Evolutionary conservation across 2,329 filamentous ascomycete species (phyloP).

Genomic region (Aspergillus proliferans): DNA sequence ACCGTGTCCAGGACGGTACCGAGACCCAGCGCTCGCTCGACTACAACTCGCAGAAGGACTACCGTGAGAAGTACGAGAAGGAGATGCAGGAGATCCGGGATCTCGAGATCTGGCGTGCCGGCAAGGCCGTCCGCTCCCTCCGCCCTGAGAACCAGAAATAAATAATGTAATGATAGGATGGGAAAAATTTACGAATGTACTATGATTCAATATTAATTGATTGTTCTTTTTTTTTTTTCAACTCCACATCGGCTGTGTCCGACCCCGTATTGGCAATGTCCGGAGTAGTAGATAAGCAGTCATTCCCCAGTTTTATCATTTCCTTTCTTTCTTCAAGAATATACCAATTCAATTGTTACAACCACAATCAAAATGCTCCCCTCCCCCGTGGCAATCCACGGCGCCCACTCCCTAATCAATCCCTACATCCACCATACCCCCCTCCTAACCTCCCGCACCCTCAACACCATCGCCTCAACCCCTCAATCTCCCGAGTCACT

Average conservation of each 20-base stretch:
- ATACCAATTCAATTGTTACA: background rate
- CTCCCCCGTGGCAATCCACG: slow-evolving; percentile 63
- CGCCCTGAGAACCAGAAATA: slow-evolving; percentile 83
- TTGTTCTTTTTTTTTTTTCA: no score
- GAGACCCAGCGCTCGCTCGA: slow-evolving; percentile 96
- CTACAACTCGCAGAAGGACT: slow-evolving; percentile 93
- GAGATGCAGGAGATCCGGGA: slow-evolving; percentile 98
- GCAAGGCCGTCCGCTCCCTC: slow-evolving; percentile 88
- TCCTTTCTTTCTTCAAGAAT: background rate
- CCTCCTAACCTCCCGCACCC: slow-evolving; percentile 69
- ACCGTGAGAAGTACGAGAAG: slow-evolving; percentile 93
- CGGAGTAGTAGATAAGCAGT: no score
- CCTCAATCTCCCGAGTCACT: slow-evolving; percentile 54
- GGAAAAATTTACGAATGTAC: slow-evolving; percentile 34
- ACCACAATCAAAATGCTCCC: slow-evolving; percentile 46
- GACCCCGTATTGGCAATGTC: no score
- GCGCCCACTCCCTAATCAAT: slow-evolving; percentile 67
- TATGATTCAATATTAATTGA: slow-evolving; percentile 15
- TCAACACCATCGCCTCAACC: slow-evolving; percentile 68
- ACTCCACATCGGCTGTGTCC: no score
- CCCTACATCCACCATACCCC: slow-evolving; percentile 76
- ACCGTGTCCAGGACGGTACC: slow-evolving; percentile 79
- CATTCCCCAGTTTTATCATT: background rate
- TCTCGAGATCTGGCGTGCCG: slow-evolving; percentile 97
- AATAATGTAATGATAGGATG: slow-evolving; percentile 26